Evolutionary conservation across 148 eudicot species (phyloP), one percentile per base, ranked within the genome.

Genomic region (Oxyria digyna): DNA sequence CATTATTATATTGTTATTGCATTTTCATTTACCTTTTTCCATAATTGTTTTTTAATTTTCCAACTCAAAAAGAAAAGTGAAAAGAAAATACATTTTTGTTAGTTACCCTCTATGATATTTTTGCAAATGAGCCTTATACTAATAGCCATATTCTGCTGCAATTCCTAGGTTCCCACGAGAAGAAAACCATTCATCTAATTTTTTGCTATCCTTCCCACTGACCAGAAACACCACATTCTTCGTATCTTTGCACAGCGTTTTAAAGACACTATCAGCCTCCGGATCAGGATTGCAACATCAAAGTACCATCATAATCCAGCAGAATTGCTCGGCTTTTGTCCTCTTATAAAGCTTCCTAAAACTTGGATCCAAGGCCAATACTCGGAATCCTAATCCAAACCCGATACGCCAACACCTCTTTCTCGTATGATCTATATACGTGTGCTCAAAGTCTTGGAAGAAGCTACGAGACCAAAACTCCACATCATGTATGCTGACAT

Each of bases 81-180:
- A n/a, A n/a, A n/a, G n/a, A n/a, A n/a, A n/a, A n/a, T n/a, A n/a
- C n/a, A n/a, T n/a, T n/a, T n/a, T n/a, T n/a, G n/a, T n/a, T n/a
- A n/a, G n/a, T n/a, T n/a, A n/a, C n/a, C n/a, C n/a, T n/a, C n/a
- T n/a, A n/a, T n/a, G n/a, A n/a, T n/a, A n/a, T n/a, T n/a, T n/a
- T n/a, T n/a, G n/a, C n/a, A n/a, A n/a, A n/a, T n/a, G n/a, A n/a
- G n/a, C n/a, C n/a, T n/a, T n/a, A n/a, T n/a, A n/a, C n/a, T n/a
- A 91, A 80, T 85, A 91, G 29, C 97, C 97, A 78, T 91, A 94
- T 78, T 91, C 97, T 35, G 97, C 97, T 48, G 91, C 97, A 71
- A 91, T 72, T 7, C 89, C 97, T 24, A 91, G 74, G 41, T 77
- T 81, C 41, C 80, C 86, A 72, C 93, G 85, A 10, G 92, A 78